Evolutionary conservation across 805 yeast species (phyloP), one percentile per base, ranked within the genome.

Genomic region (Grigorovia transvaalensis): DNA sequence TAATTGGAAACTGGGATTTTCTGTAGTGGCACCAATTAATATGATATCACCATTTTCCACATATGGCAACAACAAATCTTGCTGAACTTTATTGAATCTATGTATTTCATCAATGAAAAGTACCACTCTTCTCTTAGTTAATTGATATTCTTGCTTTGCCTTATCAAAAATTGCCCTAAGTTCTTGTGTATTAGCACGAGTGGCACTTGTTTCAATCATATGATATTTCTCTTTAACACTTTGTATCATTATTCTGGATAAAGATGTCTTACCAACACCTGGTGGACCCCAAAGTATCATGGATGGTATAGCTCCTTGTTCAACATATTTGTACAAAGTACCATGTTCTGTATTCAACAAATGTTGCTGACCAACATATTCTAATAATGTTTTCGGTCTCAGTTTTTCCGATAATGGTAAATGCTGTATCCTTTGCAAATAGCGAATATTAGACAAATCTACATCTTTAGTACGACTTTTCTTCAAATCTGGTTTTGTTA

Each of bases 1-100:
- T 44, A 93, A 69, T 59, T 88, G 84, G 59, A 85, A 84, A 47
- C 85, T 81, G 4, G 97, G 96, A 63, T 93, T 93, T 64, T 93
- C 99, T 0, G 98, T 90, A 0, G 99, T 93, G n/a, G 98, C 97
- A 5, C 99, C 99, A 49, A 91, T 81, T 45, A 93, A 74, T 1
- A 82, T 80, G 45, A 90, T 80, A 50, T 80, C 80, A 2, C 98
- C 98, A 30, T 78, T 72, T 64, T 93, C 99, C 1, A 91, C 84
- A 55, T 80, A 82, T 0, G 95, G 93, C 43, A 93, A 70, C 47
- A 95, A 78, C 47, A 82, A 77, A 66, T 93, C 98, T 65, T 93
- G 99, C 62, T 93, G 99, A 0, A 81, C 73, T 54, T 85, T 84
- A 57, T 82, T 82, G 64, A 88, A 89, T 35, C 99, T 70, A 64